These are phyloP conservation scores for Myriosclerotinia curreyana DNA, from an alignment of 2,329 filamentous ascomycete species.

Conservation along the genomic window DNA sequence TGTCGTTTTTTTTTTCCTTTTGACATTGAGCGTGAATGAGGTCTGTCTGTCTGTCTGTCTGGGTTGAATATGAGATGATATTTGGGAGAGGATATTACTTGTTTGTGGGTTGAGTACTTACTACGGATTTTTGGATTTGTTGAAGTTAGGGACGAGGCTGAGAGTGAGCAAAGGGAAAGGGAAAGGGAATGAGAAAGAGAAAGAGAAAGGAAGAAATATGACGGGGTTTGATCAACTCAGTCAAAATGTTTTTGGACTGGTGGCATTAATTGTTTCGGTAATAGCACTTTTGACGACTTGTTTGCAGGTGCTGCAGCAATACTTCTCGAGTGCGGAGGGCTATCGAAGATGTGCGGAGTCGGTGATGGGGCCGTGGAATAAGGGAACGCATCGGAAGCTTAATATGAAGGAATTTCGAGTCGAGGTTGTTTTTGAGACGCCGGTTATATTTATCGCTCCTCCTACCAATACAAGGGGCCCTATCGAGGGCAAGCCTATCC, in stretches of 20 bases:
- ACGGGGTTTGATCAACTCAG: constrained; percentile 29
- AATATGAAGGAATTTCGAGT: constrained; percentile 40
- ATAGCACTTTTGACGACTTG: constrained; percentile 39
- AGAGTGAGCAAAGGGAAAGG: neutral
- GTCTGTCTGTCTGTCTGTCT: too few relatives aligned
- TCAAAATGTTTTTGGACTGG: constrained; percentile 36
- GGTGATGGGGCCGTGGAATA: constrained; percentile 40
- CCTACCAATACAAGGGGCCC: constrained; percentile 35
- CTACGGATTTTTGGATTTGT: neutral
- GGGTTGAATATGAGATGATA: neutral
- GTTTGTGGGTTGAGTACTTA: too few relatives aligned
- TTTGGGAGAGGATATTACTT: neutral
- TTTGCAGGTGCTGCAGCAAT: constrained; percentile 41
- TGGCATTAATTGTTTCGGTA: constrained; percentile 40
- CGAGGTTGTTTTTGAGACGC: constrained; percentile 42
- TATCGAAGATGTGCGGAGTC: constrained; percentile 31
- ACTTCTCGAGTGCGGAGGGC: constrained; percentile 42
- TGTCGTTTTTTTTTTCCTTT: too few relatives aligned
- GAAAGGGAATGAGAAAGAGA: too few relatives aligned
- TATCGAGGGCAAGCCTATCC: constrained; percentile 29
- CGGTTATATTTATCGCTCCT: constrained; percentile 38
- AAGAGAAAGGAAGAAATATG: constrained; percentile 1
- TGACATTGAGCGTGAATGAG: too few relatives aligned
- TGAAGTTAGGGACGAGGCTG: constrained; percentile 3
- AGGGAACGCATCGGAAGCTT: constrained; percentile 37